phyloP scores from a whole-genome alignment of 352 stramenopile genomes.

The Globisporangium mamillatum region DNA sequence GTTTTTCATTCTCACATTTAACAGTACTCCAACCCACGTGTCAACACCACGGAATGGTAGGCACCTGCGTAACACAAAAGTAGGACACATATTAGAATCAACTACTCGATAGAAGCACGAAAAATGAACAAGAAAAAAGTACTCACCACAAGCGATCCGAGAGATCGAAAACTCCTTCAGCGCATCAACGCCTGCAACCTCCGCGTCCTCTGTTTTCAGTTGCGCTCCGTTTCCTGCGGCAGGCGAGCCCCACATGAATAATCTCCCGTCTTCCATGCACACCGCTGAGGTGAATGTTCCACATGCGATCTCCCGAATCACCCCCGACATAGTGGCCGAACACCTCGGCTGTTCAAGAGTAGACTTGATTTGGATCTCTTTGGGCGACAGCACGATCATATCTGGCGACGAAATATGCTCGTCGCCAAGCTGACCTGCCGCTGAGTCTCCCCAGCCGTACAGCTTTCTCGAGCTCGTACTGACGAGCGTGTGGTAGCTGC shows the following conservation, averaged over 20 bases:
- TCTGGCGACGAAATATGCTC: conserved; percentile 42
- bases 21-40: conserved; percentile 44
- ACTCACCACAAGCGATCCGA: conserved; percentile 63
- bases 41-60: conserved; percentile 64
- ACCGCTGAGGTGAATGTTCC: conserved; percentile 64
- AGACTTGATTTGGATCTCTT: conserved; percentile 36
- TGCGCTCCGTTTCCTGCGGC: conserved; percentile 63
- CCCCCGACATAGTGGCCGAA: background rate
- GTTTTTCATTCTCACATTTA: conserved; percentile 16
- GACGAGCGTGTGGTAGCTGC: conserved; percentile 73
- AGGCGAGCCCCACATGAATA: conserved; percentile 75
- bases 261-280: conserved; percentile 43
- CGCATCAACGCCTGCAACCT: conserved; percentile 36
- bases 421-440: conserved; percentile 63
- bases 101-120: background rate
- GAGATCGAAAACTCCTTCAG: conserved; percentile 47
- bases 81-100: background rate
- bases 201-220: conserved; percentile 51
- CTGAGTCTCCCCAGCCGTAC: conserved; percentile 78
- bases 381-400: conserved; percentile 51
- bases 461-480: conserved; percentile 44
- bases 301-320: conserved; percentile 49
- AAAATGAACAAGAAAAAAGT: background rate
- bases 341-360: conserved; percentile 14
- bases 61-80: conserved; percentile 31